A percentile compares a stretch with the other conserved stretches of the same genome.
Evolutionary conservation across 306 rosid species (phyloP).

Genomic region (Citrullus mucosospermus): DNA sequence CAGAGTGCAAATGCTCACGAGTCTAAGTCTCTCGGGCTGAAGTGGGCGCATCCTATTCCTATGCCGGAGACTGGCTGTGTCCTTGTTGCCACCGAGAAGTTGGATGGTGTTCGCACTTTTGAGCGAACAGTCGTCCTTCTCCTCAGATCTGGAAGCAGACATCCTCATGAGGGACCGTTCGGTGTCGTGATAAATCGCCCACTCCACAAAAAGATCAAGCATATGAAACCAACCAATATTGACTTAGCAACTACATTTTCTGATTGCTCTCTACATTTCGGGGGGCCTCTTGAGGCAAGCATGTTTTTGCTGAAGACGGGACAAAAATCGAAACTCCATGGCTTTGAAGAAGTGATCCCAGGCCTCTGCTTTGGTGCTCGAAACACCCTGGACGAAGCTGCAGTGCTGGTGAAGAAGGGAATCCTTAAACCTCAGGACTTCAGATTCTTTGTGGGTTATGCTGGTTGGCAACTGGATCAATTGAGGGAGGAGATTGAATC

Average conservation of each 20-base stretch:
- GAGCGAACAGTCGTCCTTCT: conserved; percentile 90
- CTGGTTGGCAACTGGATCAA: conserved; percentile 98
- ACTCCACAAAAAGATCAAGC: conserved; percentile 71
- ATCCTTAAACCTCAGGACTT: conserved; percentile 70
- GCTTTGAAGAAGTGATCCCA: conserved; percentile 80
- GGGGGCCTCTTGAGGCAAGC: conserved; percentile 97
- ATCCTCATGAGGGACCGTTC: conserved; percentile 88
- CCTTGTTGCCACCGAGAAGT: conserved; percentile 91
- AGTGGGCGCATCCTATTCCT: conserved; percentile 97
- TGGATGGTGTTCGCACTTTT: conserved; percentile 79
- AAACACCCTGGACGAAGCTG: conserved; percentile 81
- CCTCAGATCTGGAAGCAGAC: conserved; percentile 83
- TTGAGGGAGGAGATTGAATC: conserved; percentile 88
- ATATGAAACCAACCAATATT: conserved; percentile 74
- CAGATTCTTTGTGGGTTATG: conserved; percentile 88
- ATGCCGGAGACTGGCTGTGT: conserved; percentile 92
- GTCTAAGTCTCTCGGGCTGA: conserved; percentile 44
- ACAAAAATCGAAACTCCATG: conserved; percentile 50
- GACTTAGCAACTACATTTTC: conserved; percentile 83
- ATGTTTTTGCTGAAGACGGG: conserved; percentile 68
- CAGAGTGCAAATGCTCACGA: conserved; percentile 29
- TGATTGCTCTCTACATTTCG: conserved; percentile 76
- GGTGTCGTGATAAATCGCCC: conserved; percentile 92
- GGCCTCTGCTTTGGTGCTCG: conserved; percentile 87
- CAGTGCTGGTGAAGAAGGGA: conserved; percentile 78